Percentiles rank a stretch among this genome's conserved stretches.
Evolutionary conservation across 306 rosid genomes (phyloP).

Genomic region (Pterocarpus macrocarpus): DNA sequence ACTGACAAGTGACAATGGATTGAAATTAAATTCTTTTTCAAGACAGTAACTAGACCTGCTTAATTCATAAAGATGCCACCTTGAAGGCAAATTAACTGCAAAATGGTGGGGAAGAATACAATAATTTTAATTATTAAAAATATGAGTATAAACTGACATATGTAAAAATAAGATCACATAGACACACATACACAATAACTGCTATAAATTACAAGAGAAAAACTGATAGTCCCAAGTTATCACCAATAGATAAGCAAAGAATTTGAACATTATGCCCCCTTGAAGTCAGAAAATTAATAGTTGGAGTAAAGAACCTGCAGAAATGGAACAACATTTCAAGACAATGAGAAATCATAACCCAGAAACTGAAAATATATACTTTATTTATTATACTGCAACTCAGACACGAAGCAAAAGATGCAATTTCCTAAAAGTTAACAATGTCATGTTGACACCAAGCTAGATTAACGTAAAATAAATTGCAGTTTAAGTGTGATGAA

Average conservation of each 20-base stretch:
- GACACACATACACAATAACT: neutral
- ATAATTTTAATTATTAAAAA: constrained; percentile 6
- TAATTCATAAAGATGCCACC: constrained; percentile 32
- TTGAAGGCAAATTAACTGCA: constrained; percentile 23
- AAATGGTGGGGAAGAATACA: neutral
- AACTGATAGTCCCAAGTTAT: constrained; percentile 41
- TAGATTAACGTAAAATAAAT: neutral
- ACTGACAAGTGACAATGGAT: neutral
- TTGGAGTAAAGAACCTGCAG: constrained; percentile 93
- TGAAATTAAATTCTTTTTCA: neutral
- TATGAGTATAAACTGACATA: neutral
- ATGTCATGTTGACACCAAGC: constrained; percentile 1
- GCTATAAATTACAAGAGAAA: constrained; percentile 33
- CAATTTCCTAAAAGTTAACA: neutral
- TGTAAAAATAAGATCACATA: constrained; percentile 19
- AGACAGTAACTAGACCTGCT: constrained; percentile 20
- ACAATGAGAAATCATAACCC: constrained; percentile 28
- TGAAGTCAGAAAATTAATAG: constrained; percentile 75
- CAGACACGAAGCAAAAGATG: neutral
- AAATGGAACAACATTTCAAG: constrained; percentile 44
- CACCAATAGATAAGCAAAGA: constrained; percentile 87
- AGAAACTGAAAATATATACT: constrained; percentile 13
- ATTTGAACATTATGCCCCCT: constrained; percentile 79
- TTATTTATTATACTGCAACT: neutral
- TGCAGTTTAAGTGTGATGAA: neutral